Conservation (phyloP, 2,329 filamentous ascomycete genomes). For the Penicillium sp. region DNA sequence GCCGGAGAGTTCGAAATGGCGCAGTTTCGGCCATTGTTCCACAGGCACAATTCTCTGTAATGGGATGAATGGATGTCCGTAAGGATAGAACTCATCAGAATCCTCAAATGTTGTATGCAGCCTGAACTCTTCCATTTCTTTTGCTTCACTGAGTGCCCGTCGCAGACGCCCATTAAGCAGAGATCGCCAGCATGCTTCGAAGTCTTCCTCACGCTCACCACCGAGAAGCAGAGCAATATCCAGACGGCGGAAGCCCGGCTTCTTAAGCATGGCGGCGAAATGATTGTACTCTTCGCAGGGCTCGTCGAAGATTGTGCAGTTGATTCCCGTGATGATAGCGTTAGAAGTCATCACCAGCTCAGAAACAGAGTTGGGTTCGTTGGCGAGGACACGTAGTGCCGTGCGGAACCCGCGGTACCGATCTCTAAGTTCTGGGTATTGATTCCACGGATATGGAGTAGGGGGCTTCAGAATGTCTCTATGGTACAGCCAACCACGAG, state of each 20-base stretch:
- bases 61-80: not conserved
- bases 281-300: too few relatives aligned
- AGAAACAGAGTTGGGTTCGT: too few relatives aligned
- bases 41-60: not conserved
- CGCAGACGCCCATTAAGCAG: not conserved
- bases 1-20: too few relatives aligned
- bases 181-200: constrained; percentile 1
- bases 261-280: too few relatives aligned
- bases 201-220: not conserved
- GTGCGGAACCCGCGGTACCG: constrained; percentile 35
- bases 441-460: too few relatives aligned
- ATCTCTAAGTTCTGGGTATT: constrained; percentile 8
- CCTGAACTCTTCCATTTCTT: constrained; percentile 1
- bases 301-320: too few relatives aligned
- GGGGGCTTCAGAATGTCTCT: too few relatives aligned
- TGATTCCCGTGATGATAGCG: too few relatives aligned
- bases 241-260: too few relatives aligned
- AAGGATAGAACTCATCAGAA: not conserved
- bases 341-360: too few relatives aligned
- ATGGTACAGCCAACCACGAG: too few relatives aligned
- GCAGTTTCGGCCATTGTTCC: not conserved
- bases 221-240: constrained; percentile 10
- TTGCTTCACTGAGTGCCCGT: constrained; percentile 4
- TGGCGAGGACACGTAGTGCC: constrained; percentile 27
- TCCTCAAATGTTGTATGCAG: too few relatives aligned